phyloP scores from a whole-genome alignment of 805 yeast species.

The Metschnikowia aberdeeniae region DNA sequence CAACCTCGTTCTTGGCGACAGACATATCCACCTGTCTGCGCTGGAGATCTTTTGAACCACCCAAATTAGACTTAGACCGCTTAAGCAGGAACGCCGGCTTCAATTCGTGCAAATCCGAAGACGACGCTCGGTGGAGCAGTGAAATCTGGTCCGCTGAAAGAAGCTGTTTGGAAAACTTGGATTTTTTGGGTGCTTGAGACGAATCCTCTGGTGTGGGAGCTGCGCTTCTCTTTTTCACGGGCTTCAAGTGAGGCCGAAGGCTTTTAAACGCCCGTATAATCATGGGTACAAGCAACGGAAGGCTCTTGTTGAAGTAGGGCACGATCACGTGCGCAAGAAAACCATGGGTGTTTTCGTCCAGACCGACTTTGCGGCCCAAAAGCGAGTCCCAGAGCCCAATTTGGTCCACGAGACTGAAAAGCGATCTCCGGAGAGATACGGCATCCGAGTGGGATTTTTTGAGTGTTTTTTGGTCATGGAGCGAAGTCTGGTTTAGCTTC shows the following conservation, averaged over 20 bases:
- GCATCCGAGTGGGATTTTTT: too few relatives aligned
- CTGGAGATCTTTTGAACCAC: constrained; percentile 33
- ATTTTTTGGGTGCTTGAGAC: constrained; percentile 1
- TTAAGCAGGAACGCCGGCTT: constrained; percentile 34
- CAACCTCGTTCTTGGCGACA: constrained; percentile 5
- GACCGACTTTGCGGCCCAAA: constrained; percentile 28
- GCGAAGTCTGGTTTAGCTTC: neutral
- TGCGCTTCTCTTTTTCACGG: constrained; percentile 22
- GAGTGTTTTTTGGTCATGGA: constrained; percentile 12
- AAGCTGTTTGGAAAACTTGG: constrained; percentile 17
- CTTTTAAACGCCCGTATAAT: constrained; percentile 47
- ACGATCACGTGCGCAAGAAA: constrained; percentile 50
- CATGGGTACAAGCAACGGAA: constrained; percentile 45
- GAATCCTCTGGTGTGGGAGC: neutral
- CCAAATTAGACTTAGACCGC: constrained; percentile 37
- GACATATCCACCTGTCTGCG: constrained; percentile 41
- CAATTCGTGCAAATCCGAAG: constrained; percentile 21
- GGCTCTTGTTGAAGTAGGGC: constrained; percentile 48
- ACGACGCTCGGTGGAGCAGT: constrained; percentile 17
- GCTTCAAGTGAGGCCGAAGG: constrained; percentile 23
- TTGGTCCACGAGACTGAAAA: constrained; percentile 49
- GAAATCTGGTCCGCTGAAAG: constrained; percentile 11
- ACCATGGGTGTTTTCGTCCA: constrained; percentile 41
- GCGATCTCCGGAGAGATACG: constrained; percentile 18
- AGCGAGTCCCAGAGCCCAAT: constrained; percentile 52